Base-by-base conservation (phyloP, 106 monocot species). In the Dioscorea dumetorum region DNA sequence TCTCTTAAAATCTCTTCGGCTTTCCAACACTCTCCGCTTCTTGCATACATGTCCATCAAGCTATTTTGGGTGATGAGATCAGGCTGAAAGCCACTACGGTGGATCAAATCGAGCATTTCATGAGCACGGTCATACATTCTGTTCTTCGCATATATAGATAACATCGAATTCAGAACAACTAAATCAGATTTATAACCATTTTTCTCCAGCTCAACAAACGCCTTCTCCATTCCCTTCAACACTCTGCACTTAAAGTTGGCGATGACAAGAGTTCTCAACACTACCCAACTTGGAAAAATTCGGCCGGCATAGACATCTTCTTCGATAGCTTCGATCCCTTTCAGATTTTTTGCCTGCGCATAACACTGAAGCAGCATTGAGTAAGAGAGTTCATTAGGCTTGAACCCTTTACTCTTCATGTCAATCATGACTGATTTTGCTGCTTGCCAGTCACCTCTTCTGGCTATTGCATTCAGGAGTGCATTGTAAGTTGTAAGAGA, bases 11-110 rank as follows among this genome's bases (percentile, higher is more conserved):
- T 66, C 52, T 89, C 80, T 72, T 99, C 92, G n/a, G 92, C 89
- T 61, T 92, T 84, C 86, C 86, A 85, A 60, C 83, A 87, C 41
- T 92, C 97, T 2, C 89, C 89, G 21, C 72, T 63, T 67, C 83
- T 86, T 31, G 81, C 91, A 74, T 92, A 77, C 81, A 99, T 69
- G 74, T 92, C 89, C 84, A 99, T 99, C 78, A 99, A 80, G 78
- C 86, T 81, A 66, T 99, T 99, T 69, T 87, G 80, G 6, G 84
- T 92, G 24, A 92, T 80, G 9, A 99, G 78, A 79, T 99, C 90
- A 20, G 97, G 92, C 34, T 74, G 72, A 58, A 92, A 49, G 19
- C 87, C 79, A 57, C 68, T 78, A 41, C 76, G 73, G 63, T 78
- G 64, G 24, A 92, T 92, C 5, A 74, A 61, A 59, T 74, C 61